These are phyloP conservation scores for Dacryopinax spathularia DNA, from an alignment of 768 basidiomycete genomes.

Conservation along the genomic window DNA sequence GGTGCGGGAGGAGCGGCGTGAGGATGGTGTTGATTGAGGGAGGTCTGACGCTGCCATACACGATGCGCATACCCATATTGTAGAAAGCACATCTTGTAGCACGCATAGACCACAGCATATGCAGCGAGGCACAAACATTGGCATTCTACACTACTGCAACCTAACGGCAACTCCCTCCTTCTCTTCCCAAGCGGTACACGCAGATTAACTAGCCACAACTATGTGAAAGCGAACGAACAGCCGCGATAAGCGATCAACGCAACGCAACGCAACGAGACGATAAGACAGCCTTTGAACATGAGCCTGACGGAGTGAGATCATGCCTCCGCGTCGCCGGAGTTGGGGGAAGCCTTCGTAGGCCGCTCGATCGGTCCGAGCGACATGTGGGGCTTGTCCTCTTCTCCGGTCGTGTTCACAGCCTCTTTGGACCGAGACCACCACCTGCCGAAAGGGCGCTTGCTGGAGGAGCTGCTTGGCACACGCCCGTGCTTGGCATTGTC, in stretches of 20 bases:
- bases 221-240: not conserved
- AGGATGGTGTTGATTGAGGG: too few species aligned
- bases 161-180: not conserved
- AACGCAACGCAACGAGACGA: not conserved
- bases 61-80: too few species aligned
- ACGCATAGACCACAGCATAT: too few species aligned
- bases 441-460: conserved; percentile 1
- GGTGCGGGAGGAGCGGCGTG: too few species aligned
- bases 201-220: not conserved
- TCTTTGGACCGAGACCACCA: conserved; percentile 3
- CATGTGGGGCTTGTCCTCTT: not conserved
- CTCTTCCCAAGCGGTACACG: not conserved
- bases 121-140: not conserved
- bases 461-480: not conserved
- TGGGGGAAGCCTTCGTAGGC: not conserved
- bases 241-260: conserved; percentile 4
- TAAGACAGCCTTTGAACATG: not conserved
- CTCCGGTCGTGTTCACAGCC: not conserved
- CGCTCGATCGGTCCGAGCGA: conserved; percentile 1
- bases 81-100: too few species aligned
- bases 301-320: not conserved
- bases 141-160: conserved; percentile 5
- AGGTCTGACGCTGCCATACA: too few species aligned
- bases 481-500: not conserved
- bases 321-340: not conserved